Base-by-base conservation (phyloP, 805 yeast genomes). In the Starmerella powellii region DNA sequence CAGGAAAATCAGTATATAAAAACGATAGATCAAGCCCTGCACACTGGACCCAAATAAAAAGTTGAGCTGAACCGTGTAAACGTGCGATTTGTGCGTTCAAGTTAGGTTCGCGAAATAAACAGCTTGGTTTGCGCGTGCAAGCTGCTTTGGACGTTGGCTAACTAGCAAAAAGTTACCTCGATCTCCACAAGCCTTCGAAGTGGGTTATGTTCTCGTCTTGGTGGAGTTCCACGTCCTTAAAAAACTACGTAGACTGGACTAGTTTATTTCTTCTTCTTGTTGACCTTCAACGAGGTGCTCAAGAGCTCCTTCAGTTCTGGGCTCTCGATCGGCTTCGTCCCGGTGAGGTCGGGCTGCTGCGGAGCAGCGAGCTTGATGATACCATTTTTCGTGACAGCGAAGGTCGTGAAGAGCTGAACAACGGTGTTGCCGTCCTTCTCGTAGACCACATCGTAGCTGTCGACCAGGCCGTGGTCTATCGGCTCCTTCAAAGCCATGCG, bases 401-500 rank as follows among this genome's bases (percentile, higher is more conserved):
- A 72, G 37, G 88, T 81, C 52, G 84, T 73, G 66, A 76, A 80
- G 60, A 66, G 76, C 65, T 80, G 85, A 26, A 81, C 83, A 52
- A 81, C 71, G 45, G 57, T 64, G 60, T 74, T 78, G 46, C 75
- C 78, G 49, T 76, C 75, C 65, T 74, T 77, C 57, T 78, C 85
- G 58, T 73, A 68, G 58, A 70, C 68, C 40, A 80, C 71, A 47
- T 80, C 87, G 59, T 80, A 79, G 37, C 83, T 75, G 57, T 71
- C 68, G 56, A 79, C 67, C 33, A 78, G 73, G 47, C 72, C 70
- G 63, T 79, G 87, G 68, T 68, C 74, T 42, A 68, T 65, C 60
- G 83, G 76, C 69, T 80, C 87, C 56, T 71, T 73, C 55, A 80
- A 69, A 38, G 87, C 88, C 63, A 79, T 73, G 58, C 82, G 73